Base-by-base conservation (phyloP, 2,329 filamentous ascomycete genomes). In the Venturia pyrina region DNA sequence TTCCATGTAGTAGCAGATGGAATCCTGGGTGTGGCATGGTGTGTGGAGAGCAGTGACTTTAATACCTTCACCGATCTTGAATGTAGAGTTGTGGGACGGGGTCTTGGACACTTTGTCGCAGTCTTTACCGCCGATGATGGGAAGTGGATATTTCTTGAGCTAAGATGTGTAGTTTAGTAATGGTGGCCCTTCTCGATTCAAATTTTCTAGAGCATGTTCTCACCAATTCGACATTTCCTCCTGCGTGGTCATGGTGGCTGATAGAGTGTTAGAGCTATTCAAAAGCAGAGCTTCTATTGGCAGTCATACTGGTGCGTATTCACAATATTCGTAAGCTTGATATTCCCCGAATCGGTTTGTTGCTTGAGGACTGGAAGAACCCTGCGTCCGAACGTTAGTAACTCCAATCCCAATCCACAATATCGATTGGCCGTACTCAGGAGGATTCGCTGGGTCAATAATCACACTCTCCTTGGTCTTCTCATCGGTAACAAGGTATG, bases 1-100 rank as follows among this genome's bases (percentile, higher is more conserved):
- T 77, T 96, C 86, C 81, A 95, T 87, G 71, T 87, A 91, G 80
- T 88, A 99, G 82, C 95, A 99, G 75, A 99, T 96, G 76, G 93
- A 97, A 79, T 99, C 95, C 79, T 97, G 93, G 1, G 95, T 99
- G 76, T 99, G 95, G 77, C 95, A 99, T 1, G 95, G 95, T 15
- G 95, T 99, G 78, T 98, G 90, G n/a, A 98, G 81, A 32, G 90
- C 89, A 74, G 85, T 93, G 66, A 97, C 89, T 17, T 84, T 83
- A 75, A 99, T 95, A 70, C 84, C 83, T 50, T 85, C 81, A 66
- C 95, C 95, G 68, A 99, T 86, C 69, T 85, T 88, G 81, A 97
- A 96, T 3, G 82, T 85, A 69, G 91, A 86, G 48, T 87, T 86
- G 75, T 98, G 85, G 2, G 79, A 78, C 0, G 93, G 93, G 0